phyloP scores from a whole-genome alignment of 371 early-diverging fungal genomes.

The Mucor plumbeus region DNA sequence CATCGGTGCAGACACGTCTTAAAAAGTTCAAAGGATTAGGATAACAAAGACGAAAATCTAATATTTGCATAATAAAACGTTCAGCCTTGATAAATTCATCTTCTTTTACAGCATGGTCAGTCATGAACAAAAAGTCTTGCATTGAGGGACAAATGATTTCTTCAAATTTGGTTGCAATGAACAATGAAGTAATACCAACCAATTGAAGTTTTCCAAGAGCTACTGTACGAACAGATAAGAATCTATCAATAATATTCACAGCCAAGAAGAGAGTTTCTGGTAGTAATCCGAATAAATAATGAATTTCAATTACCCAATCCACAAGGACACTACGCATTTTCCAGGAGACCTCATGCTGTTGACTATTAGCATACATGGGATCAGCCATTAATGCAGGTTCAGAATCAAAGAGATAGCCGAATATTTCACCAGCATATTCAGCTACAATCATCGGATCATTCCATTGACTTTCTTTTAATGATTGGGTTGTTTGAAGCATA shows the following conservation, averaged over 20 bases:
- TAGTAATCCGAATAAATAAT: slow-evolving; percentile 86
- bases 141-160: slow-evolving; percentile 89
- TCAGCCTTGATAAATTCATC: slow-evolving; percentile 90
- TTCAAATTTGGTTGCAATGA: slow-evolving; percentile 98
- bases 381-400: slow-evolving; percentile 63
- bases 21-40: slow-evolving; percentile 92
- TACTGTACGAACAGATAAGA: slow-evolving; percentile 87
- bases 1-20: slow-evolving; percentile 88
- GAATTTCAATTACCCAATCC: slow-evolving; percentile 88
- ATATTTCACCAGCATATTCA: slow-evolving; percentile 92
- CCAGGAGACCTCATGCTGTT: slow-evolving; percentile 89
- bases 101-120: slow-evolving; percentile 76
- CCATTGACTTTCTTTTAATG: slow-evolving; percentile 57
- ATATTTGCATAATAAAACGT: slow-evolving; percentile 82
- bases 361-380: slow-evolving; percentile 75
- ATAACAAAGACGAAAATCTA: slow-evolving; percentile 84
- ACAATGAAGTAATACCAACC: slow-evolving; percentile 94
- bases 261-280: slow-evolving; percentile 97
- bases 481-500: slow-evolving; percentile 32
- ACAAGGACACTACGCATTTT: slow-evolving; percentile 89
- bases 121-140: slow-evolving; percentile 80
- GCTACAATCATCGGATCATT: slow-evolving; percentile 89
- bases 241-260: slow-evolving; percentile 97
- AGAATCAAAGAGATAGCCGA: slow-evolving; percentile 31
- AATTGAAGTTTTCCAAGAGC: slow-evolving; percentile 92